Evolutionary conservation across 106 monocot species (phyloP).

Genomic region (Dioscorea dumetorum): DNA sequence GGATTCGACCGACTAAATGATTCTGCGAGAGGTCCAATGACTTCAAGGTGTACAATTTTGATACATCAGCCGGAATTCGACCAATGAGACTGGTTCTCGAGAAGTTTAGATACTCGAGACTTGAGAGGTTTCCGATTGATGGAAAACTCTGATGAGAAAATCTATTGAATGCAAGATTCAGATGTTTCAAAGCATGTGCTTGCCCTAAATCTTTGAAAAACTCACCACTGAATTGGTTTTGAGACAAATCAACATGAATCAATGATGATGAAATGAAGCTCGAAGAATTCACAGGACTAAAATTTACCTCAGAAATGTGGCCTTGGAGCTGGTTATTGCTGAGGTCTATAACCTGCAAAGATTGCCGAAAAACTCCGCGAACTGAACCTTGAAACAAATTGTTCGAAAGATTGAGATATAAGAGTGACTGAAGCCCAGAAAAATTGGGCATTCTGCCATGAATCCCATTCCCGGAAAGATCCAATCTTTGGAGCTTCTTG

Average conservation of each 20-base stretch:
- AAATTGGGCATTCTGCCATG: constrained; percentile 41
- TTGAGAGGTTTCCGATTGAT: constrained; percentile 13
- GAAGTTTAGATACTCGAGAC: constrained; percentile 63
- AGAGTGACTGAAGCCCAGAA: constrained; percentile 33
- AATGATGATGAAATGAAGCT: constrained; percentile 35
- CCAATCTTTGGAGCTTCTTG: constrained; percentile 25
- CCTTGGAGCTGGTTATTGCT: constrained; percentile 70
- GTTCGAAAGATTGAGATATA: constrained; percentile 61
- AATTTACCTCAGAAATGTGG: constrained; percentile 33
- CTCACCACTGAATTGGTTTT: constrained; percentile 51
- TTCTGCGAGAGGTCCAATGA: constrained; percentile 62
- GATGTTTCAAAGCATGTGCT: constrained; percentile 47
- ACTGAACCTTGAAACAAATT: constrained; percentile 50
- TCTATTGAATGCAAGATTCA: constrained; percentile 71
- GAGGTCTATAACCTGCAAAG: constrained; percentile 52
- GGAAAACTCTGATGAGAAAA: constrained; percentile 53
- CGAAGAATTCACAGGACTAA: constrained; percentile 10
- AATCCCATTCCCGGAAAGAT: constrained; percentile 44
- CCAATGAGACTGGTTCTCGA: constrained; percentile 49
- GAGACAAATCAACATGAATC: constrained; percentile 58
- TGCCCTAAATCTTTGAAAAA: constrained; percentile 19
- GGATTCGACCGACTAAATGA: constrained; percentile 49
- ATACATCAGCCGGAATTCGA: constrained; percentile 42
- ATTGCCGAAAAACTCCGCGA: constrained; percentile 15
- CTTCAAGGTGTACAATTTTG: constrained; percentile 34